Conservation (phyloP, 2,329 filamentous ascomycete genomes). For the Alternaria infectoria region DNA sequence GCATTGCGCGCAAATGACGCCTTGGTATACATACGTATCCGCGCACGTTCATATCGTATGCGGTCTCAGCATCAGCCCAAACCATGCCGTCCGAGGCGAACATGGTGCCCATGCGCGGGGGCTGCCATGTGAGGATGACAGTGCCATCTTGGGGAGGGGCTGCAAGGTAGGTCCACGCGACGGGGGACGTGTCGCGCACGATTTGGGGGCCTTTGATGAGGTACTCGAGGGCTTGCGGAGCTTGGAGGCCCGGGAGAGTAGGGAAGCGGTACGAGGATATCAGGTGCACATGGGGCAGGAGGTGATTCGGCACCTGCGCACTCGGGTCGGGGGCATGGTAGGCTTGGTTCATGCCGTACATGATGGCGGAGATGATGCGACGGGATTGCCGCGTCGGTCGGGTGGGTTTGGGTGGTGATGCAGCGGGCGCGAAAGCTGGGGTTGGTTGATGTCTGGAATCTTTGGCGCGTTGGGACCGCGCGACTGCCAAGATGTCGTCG, state of each 20-base stretch:
- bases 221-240: slow-evolving; percentile 81
- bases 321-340: slow-evolving; percentile 44
- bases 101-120: slow-evolving; percentile 69
- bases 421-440: slow-evolving; percentile 27
- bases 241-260: slow-evolving; percentile 70
- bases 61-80: slow-evolving; percentile 82
- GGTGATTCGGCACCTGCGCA: slow-evolving; percentile 40
- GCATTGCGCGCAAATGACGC: background rate
- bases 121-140: slow-evolving; percentile 88
- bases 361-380: slow-evolving; percentile 34
- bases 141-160: slow-evolving; percentile 77
- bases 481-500: slow-evolving; percentile 11
- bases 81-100: slow-evolving; percentile 93
- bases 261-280: slow-evolving; percentile 85
- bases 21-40: slow-evolving; percentile 64
- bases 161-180: slow-evolving; percentile 93
- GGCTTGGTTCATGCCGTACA: slow-evolving; percentile 45
- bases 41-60: slow-evolving; percentile 74
- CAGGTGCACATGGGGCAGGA: slow-evolving; percentile 87
- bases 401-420: slow-evolving; percentile 15
- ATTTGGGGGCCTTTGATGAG: slow-evolving; percentile 84
- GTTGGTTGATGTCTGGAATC: slow-evolving; percentile 25
- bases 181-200: slow-evolving; percentile 80
- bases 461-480: slow-evolving; percentile 26
- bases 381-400: slow-evolving; percentile 27